Conservation (phyloP, 441 rosid genomes). For the Brassica hybrid region DNA sequence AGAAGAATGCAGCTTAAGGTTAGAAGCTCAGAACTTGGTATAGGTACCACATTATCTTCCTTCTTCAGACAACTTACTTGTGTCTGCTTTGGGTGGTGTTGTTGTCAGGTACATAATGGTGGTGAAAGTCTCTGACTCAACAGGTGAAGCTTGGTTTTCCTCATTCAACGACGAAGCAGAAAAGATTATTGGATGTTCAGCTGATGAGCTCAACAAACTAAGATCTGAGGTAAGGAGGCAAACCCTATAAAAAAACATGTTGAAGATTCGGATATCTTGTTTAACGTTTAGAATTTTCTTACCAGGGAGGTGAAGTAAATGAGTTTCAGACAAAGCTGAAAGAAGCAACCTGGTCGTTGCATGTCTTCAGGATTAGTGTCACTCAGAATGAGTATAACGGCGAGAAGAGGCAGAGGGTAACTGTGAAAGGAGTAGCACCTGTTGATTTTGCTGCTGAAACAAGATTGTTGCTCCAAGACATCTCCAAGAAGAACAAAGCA, state of each 20-base stretch:
- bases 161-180: constrained; percentile 86
- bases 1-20: no score
- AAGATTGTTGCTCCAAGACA: constrained; percentile 72
- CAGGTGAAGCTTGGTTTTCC: constrained; percentile 85
- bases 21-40: background rate
- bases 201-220: no score
- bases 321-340: constrained; percentile 68
- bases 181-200: constrained; percentile 50
- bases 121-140: constrained; percentile 68
- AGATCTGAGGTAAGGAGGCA: no score
- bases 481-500: constrained; percentile 59
- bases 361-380: constrained; percentile 74
- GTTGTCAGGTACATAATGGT: constrained; percentile 52
- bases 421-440: constrained; percentile 69
- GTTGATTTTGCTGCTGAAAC: constrained; percentile 85
- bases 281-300: no score
- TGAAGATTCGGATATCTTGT: no score
- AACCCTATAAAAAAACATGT: no score
- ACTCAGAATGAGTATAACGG: constrained; percentile 78
- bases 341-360: constrained; percentile 82
- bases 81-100: constrained; percentile 12
- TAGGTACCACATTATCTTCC: background rate
- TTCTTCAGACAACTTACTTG: background rate
- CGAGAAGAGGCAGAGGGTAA: constrained; percentile 90
- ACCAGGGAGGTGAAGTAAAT: constrained; percentile 64